These are phyloP conservation scores for Phaeosphaeriaceae sp. DNA, from an alignment of 2,329 filamentous ascomycete species.

Conservation along the genomic window DNA sequence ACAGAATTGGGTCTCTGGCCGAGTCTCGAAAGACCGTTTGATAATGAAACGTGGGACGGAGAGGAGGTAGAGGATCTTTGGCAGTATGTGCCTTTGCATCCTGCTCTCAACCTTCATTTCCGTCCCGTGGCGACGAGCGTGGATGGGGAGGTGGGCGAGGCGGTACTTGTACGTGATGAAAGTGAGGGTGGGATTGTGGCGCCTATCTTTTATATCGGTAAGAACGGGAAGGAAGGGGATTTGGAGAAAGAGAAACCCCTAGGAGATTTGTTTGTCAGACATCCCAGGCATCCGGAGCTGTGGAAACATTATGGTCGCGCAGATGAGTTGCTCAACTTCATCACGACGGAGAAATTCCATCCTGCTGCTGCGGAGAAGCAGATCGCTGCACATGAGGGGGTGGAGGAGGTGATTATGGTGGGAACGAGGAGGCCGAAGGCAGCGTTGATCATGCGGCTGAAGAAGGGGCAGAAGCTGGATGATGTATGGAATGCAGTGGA, in stretches of 20 bases:
- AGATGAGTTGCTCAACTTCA: conserved; percentile 30
- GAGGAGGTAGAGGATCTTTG: conserved; percentile 8
- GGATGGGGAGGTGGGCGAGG: conserved; percentile 18
- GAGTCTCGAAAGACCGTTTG: neutral
- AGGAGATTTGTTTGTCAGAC: conserved; percentile 25
- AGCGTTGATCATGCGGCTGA: conserved; percentile 34
- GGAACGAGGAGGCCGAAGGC: conserved; percentile 39
- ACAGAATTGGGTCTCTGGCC: conserved; percentile 22
- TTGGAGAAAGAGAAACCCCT: conserved; percentile 16
- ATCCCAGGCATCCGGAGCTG: conserved; percentile 13
- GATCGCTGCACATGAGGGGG: conserved; percentile 29
- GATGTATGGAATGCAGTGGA: conserved; percentile 57
- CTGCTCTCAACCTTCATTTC: conserved; percentile 16
- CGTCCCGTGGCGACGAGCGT: conserved; percentile 1
- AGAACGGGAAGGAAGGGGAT: conserved; percentile 3
- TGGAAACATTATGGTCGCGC: conserved; percentile 28
- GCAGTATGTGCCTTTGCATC: conserved; percentile 17
- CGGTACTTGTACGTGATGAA: conserved; percentile 13
- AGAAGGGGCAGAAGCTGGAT: conserved; percentile 45
- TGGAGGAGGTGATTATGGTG: conserved; percentile 42
- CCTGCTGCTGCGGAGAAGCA: conserved; percentile 28
- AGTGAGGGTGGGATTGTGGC: conserved; percentile 23
- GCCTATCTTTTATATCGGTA: conserved; percentile 26
- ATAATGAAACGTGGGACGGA: neutral
- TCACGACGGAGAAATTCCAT: conserved; percentile 29